phyloP scores from a whole-genome alignment of 352 stramenopile genomes.

The Pythium pyrilobum region DNA sequence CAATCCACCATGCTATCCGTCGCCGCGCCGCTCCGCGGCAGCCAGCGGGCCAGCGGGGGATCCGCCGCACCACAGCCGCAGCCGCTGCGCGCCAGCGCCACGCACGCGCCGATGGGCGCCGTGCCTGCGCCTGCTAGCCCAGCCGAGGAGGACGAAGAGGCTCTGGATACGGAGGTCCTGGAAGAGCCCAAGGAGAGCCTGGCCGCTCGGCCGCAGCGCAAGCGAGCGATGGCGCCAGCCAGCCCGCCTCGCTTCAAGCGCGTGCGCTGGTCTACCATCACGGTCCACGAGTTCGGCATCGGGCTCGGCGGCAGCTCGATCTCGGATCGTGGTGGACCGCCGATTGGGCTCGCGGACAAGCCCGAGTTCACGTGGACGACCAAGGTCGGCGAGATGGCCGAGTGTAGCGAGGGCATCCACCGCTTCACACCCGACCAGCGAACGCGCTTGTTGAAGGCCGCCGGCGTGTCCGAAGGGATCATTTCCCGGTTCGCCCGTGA shows the following conservation, averaged over 20 bases:
- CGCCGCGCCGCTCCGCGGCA: background rate
- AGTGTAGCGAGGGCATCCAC: slow-evolving; percentile 39
- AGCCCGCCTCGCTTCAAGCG: slow-evolving; percentile 20
- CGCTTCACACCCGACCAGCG: slow-evolving; percentile 37
- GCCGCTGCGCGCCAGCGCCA: background rate
- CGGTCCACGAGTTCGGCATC: slow-evolving; percentile 43
- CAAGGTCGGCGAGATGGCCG: slow-evolving; percentile 44
- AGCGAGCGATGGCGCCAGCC: background rate
- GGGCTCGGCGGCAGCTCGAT: slow-evolving; percentile 36
- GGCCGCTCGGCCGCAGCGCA: background rate
- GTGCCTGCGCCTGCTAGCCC: background rate
- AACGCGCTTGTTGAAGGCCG: slow-evolving; percentile 26
- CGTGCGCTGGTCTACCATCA: slow-evolving; percentile 41
- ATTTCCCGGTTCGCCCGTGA: slow-evolving; percentile 38
- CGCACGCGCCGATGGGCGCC: no score
- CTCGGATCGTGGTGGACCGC: slow-evolving; percentile 31
- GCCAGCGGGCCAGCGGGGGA: no score
- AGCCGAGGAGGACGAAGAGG: background rate
- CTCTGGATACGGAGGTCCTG: background rate
- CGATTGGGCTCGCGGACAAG: slow-evolving; percentile 33
- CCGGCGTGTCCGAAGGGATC: slow-evolving; percentile 33
- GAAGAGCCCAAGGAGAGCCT: background rate
- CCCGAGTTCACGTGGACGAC: slow-evolving; percentile 47
- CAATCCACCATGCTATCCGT: no score
- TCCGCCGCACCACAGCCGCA: background rate